These are phyloP conservation scores for Citrus cavaleriei DNA, from an alignment of 345 rosid genomes.

Conservation along the genomic window DNA sequence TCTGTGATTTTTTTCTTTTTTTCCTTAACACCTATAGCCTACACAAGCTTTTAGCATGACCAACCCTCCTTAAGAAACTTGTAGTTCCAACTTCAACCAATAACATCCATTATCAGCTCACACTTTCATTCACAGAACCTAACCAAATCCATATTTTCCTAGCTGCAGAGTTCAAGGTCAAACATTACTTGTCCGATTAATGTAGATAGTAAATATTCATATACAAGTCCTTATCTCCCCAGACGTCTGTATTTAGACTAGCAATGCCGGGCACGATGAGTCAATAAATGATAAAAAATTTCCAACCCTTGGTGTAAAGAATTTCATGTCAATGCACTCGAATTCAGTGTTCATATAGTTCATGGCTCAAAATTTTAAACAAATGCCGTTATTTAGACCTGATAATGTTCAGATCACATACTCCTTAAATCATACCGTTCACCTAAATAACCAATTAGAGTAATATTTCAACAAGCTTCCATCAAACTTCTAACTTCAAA, in stretches of 20 bases:
- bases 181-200: neutral
- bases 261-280: too few relatives aligned
- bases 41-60: neutral
- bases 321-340: neutral
- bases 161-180: neutral
- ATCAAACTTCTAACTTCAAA: too few relatives aligned
- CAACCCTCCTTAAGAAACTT: neutral
- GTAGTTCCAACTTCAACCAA: neutral
- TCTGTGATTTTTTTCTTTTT: neutral
- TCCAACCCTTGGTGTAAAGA: neutral
- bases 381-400: neutral
- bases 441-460: neutral
- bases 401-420: neutral
- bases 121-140: neutral
- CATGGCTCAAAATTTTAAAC: neutral
- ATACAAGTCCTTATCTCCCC: too few relatives aligned
- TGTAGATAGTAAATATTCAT: neutral
- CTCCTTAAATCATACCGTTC: neutral
- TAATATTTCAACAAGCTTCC: neutral
- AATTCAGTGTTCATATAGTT: neutral
- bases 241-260: too few relatives aligned
- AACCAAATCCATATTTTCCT: neutral
- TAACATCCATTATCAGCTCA: neutral
- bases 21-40: neutral
- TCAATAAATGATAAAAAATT: too few relatives aligned